A percentile compares a stretch with the other conserved stretches of the same genome.
phyloP scores from a whole-genome alignment of 257 asterid species.

The Salvia miltiorrhiza region DNA sequence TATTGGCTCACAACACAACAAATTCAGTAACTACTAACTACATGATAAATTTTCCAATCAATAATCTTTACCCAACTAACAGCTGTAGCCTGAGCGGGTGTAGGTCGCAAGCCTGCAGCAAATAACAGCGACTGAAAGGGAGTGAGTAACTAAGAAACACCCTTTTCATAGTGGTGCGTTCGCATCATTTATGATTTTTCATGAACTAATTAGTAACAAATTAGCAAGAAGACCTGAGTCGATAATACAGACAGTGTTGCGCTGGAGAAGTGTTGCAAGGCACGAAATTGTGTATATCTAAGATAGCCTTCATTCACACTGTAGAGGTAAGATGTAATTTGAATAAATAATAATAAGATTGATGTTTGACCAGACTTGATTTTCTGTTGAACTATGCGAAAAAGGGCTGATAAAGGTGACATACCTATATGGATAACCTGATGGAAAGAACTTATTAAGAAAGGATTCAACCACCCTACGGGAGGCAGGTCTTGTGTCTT shows the following conservation, averaged over 20 bases:
- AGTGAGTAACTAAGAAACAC: constrained; percentile 36
- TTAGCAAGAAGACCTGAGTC: constrained; percentile 78
- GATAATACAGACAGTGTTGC: constrained; percentile 90
- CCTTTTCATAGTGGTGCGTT: constrained; percentile 15
- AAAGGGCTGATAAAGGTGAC: constrained; percentile 1
- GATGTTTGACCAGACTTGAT: neutral
- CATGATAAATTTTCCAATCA: constrained; percentile 9
- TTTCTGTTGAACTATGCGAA: constrained; percentile 3
- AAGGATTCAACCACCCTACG: constrained; percentile 65
- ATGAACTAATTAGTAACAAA: neutral
- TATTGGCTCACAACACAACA: constrained; percentile 2
- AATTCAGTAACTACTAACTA: neutral
- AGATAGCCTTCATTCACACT: constrained; percentile 97
- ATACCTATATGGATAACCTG: constrained; percentile 95
- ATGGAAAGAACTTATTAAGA: constrained; percentile 80
- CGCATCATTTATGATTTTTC: neutral
- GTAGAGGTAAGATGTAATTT: constrained; percentile 28
- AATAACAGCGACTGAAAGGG: constrained; percentile 88
- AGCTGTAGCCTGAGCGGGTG: constrained; percentile 99
- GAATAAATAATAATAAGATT: neutral
- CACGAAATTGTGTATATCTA: constrained; percentile 90
- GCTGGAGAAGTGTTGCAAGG: constrained; percentile 91
- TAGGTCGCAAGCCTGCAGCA: constrained; percentile 99
- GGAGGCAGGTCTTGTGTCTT: constrained; percentile 71
- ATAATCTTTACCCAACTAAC: constrained; percentile 83